Evolutionary conservation across 1,284 basidiomycete genomes (phyloP).

Genomic region (Pterulicium gracile): DNA sequence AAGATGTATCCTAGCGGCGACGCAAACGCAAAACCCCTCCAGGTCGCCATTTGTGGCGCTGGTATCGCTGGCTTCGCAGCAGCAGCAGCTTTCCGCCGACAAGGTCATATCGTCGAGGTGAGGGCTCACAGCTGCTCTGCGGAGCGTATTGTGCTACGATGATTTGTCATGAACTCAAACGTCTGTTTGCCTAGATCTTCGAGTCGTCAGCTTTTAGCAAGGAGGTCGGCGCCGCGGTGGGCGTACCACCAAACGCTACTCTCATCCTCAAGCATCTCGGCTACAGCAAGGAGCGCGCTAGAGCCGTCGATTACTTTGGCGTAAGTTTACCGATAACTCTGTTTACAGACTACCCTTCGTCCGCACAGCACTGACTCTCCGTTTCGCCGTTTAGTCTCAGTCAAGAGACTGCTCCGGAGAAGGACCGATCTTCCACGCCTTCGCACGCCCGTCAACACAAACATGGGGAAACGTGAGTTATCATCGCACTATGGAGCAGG

Average conservation of each 20-base stretch:
- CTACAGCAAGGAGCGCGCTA: slow-evolving; percentile 1
- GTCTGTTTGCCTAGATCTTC: slow-evolving; percentile 2
- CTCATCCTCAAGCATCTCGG: background rate
- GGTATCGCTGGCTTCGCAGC: slow-evolving; percentile 2
- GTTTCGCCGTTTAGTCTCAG: background rate
- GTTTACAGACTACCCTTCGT: too few species aligned
- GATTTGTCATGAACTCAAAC: too few species aligned
- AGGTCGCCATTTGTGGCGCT: background rate
- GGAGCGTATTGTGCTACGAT: too few species aligned
- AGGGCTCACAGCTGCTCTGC: background rate
- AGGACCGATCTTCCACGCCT: background rate
- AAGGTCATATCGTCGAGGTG: slow-evolving; percentile 1
- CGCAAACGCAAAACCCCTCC: background rate
- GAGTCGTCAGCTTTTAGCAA: background rate
- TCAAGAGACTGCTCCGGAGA: background rate
- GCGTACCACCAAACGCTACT: slow-evolving; percentile 1
- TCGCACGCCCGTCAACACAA: background rate
- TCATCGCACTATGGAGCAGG: background rate
- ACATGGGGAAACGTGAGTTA: background rate
- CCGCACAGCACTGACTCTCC: too few species aligned
- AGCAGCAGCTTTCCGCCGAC: background rate
- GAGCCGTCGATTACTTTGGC: slow-evolving; percentile 2
- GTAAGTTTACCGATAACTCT: background rate
- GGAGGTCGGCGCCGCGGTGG: slow-evolving; percentile 2
- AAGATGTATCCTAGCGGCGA: background rate